Base-by-base conservation (phyloP, 306 rosid genomes). In the Ziziphus jujuba region DNA sequence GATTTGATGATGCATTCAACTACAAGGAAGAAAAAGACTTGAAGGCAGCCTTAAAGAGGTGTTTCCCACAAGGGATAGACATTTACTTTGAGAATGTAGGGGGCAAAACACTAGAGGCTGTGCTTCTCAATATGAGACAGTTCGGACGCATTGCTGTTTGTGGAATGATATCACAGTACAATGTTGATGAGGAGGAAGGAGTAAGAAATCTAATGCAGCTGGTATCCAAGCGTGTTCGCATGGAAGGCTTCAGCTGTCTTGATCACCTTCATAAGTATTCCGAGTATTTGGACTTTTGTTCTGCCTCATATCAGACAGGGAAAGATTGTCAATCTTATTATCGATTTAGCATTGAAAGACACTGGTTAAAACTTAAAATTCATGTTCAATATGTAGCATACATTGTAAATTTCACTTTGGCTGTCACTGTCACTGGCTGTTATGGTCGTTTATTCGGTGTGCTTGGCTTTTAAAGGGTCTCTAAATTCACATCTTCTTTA, bases 41-140 rank as follows among this genome's bases (percentile, higher is more conserved):
- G 5, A 10, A 17, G 16, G 55, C 22, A 50, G 10, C 55, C n/a
- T 19, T 50, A 19, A 50, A 16, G 20, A 50, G 55, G 55, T 50
- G 9, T 19, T 50, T 50, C 21, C 55, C 55, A 5, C 20, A 50
- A 7, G 55, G 55, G 2, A 50, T 50, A 16, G 55, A 50, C 22
- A 50, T 50, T 17, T 50, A 50, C 55, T 50, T 50, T 19, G 55
- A 50, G 23, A 50, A 50, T 50, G 55, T 50, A 16, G 55, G 55
- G 3, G 55, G 55, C 7, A 50, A 50, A 20, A 50, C 17, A 19
- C 55, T 50, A 2, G 55, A 50, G 0, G 55, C 55, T 3, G 55
- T 50, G 55, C 22, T 50, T 16, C 55, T 50, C 20, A 50, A 50
- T 23, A 50, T 50, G 55, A 50, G 9, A 9, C 10, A 5, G 20